Evolutionary conservation across 805 yeast genomes (phyloP), one percentile per base, ranked within the genome.

Genomic region (Teunomyces gatunensis): DNA sequence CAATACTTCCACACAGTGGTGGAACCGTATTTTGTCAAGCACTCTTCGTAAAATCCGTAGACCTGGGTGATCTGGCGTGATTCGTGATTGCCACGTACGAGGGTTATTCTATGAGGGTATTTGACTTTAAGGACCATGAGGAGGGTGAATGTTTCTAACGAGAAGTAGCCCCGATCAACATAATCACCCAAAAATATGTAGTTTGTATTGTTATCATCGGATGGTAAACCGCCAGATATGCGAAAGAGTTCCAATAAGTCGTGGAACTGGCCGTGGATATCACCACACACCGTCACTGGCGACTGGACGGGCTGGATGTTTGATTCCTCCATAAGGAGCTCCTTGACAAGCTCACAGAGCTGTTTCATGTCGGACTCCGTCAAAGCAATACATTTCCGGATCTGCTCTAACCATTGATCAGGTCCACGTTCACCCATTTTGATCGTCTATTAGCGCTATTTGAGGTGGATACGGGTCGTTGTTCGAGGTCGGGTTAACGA

Each of bases 61-160:
- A 91, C 98, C 71, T 92, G 97, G n/a, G 99, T 92, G 63, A 94
- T 94, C 63, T 94, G 99, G 58, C 99, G 78, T 4, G 94, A 84
- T 69, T 92, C 99, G 70, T 92, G 99, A 67, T 92, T 92, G n/a
- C 99, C 99, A 58, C 99, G 78, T 11, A 92, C 97, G 46, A 92
- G 75, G 0, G 98, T 94, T 52, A 94, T 81, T 57, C 89, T 76
- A 49, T 81, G 78, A 37, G 98, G 96, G 59, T 83, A 88, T 62
- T 87, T 85, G 15, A 90, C 97, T 66, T 92, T 92, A 48, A 92
- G 75, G 53, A 92, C 90, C 97, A 92, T 90, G 57, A 92, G 74
- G 53, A 94, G 71, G 4, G 98, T 92, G 69, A 92, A 91, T 0
- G 98, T 92, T 61, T 92, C 99, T 51, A 92, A 73, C 42, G 94